Conservation (phyloP, 306 rosid species). For the Rubus idaeus region DNA sequence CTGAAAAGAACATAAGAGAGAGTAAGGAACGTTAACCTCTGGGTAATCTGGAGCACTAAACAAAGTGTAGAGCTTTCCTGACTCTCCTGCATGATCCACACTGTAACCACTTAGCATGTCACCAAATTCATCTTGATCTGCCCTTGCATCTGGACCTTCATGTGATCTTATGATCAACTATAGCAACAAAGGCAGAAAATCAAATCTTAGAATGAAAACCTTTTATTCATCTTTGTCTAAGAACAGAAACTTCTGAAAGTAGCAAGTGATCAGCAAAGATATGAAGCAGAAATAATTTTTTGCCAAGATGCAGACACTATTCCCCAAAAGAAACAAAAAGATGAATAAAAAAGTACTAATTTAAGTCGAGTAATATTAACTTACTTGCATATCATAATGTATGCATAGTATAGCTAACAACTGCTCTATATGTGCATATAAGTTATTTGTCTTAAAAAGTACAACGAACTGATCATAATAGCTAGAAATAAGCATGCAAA, state of each 20-base stretch:
- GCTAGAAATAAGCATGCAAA: background rate
- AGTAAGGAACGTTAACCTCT: slow-evolving; percentile 54
- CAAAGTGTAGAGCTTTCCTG: slow-evolving; percentile 77
- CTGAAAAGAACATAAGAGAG: slow-evolving; percentile 16
- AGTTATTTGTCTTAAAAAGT: slow-evolving; percentile 8
- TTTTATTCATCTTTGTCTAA: background rate
- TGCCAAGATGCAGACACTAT: background rate
- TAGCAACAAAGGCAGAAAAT: slow-evolving; percentile 23
- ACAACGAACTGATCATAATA: background rate
- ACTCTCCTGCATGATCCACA: slow-evolving; percentile 74
- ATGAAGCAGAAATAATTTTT: slow-evolving; percentile 13
- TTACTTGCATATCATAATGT: background rate
- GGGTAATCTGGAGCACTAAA: slow-evolving; percentile 88
- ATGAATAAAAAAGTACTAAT: background rate
- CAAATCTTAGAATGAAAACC: slow-evolving; percentile 19
- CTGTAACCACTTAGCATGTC: slow-evolving; percentile 78
- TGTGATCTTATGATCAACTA: slow-evolving; percentile 94
- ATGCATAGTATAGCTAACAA: too few species aligned
- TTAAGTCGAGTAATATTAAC: background rate
- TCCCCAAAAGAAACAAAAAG: background rate
- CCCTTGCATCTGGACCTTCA: slow-evolving; percentile 90
- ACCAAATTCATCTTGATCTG: slow-evolving; percentile 61
- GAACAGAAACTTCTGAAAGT: slow-evolving; percentile 11
- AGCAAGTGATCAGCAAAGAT: background rate
- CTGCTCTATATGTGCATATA: background rate